Base-by-base conservation (phyloP, 1,284 basidiomycete species). In the Afroboletus lepidellus region DNA sequence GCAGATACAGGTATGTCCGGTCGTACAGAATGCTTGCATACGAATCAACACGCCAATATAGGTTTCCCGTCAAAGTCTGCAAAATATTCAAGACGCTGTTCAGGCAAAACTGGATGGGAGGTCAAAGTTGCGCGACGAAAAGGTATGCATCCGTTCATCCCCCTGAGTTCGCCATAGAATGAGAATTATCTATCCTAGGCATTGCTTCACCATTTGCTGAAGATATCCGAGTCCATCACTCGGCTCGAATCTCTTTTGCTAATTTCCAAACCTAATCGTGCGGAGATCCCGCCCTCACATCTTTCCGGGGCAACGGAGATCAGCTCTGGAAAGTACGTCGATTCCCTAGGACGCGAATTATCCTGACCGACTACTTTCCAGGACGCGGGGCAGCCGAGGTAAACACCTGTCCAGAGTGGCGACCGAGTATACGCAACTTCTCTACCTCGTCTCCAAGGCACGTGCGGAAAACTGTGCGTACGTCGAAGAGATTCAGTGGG, bases 401-500 rank as follows among this genome's bases (percentile, higher is more conserved):
- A 97, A 97, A 68, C 86, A 93, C 62, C 78, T 98, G 5, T 80
- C 83, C 15, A 83, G 94, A 45, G 89, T 94, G 15, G 92, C 94
- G 12, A 78, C 85, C 12, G 95, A 97, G 69, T 97, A 95, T 66
- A 92, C 83, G 3, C 94, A 98, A 66, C 78, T 98, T n/a, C 76
- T 93, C 32, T 98, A 98, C 67, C 89, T 97, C 60, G 80, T 85
- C 34, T 80, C 84, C 16, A 95, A 97, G 67, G 92, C 94, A 16
- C 77, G 82, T 11, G 74, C 74, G 12, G 86, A 92, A 60, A 78
- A 80, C 2, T 92, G 91, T 65, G 78, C 77, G 9, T 93, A 92
- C 61, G 83, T 95, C 2, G 80, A 88, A 52, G 86, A 89, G 57
- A 80, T 94, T 15, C 84, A 92, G 76, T 90, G 88, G 80, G 94